Percentiles rank a stretch among this genome's conserved stretches.
These are phyloP conservation scores for Pichia sp. DNA, from an alignment of 1,139 yeast species.

Conservation along the genomic window DNA sequence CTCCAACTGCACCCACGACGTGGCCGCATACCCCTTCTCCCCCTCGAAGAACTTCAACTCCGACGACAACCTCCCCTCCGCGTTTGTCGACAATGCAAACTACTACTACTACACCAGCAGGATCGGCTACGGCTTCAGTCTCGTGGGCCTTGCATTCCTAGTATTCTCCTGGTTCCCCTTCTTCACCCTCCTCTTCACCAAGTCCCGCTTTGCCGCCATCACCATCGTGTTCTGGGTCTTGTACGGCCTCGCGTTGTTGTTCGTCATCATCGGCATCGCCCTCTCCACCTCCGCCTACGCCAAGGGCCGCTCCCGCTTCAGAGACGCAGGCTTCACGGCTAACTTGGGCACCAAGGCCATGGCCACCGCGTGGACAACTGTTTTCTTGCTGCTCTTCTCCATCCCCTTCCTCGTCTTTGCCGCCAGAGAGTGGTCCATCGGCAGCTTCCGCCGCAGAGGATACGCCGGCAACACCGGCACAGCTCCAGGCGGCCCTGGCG, in stretches of 20 bases:
- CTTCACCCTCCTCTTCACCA: constrained; percentile 21
- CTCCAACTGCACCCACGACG: constrained; percentile 42
- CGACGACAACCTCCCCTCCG: constrained; percentile 42
- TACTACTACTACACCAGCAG: constrained; percentile 61
- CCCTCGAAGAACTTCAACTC: constrained; percentile 56
- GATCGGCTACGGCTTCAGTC: constrained; percentile 63
- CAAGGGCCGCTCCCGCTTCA: constrained; percentile 56
- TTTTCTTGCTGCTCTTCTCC: constrained; percentile 21
- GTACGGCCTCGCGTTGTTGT: constrained; percentile 44
- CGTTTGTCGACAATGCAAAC: constrained; percentile 44
- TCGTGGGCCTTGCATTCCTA: constrained; percentile 57
- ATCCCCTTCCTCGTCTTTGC: constrained; percentile 14
- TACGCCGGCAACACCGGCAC: no score
- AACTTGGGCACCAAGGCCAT: constrained; percentile 47
- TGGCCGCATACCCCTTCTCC: constrained; percentile 64
- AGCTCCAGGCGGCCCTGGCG: no score
- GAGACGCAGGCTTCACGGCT: constrained; percentile 44
- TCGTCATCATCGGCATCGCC: constrained; percentile 55
- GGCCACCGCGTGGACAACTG: constrained; percentile 24
- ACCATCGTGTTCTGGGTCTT: constrained; percentile 16
- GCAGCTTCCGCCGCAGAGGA: neutral
- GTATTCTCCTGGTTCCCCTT: constrained; percentile 39
- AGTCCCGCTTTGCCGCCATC: neutral
- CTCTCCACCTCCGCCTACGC: constrained; percentile 63
- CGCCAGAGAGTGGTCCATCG: constrained; percentile 1